Evolutionary conservation across 208 protist genomes (phyloP), one percentile per base, ranked within the genome.

Genomic region (Crithidia thermophila): DNA sequence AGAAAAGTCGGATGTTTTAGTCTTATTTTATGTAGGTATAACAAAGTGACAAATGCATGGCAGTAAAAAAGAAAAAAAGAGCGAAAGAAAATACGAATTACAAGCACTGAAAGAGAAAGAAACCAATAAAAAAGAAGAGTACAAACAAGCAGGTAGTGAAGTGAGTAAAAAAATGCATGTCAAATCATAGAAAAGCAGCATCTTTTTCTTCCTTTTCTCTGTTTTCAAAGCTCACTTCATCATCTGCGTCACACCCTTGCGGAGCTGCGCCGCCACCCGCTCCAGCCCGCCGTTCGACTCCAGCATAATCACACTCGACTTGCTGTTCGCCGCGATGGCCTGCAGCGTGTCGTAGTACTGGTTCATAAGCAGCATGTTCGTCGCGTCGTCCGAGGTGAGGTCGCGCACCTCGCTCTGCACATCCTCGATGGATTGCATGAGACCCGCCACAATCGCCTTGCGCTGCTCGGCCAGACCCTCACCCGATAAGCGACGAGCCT

Each of bases 331-430:
- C 30, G 79, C 77, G 31, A 94, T 78, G 9, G 65, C 67, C 67
- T 87, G 72, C 56, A 91, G 55, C 6, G 84, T 92, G 67, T 92
- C 85, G 68, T 87, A 92, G 85, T 94, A 94, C 75, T 92, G 81
- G 64, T 87, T 92, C 77, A 94, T 80, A 20, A 92, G 40, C 13
- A 92, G 70, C 79, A 94, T 76, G 36, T 87, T 86, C 37, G 86
- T 81, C 34, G 84, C 85, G 42, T 91, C 85, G 7, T 77, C 70
- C 16, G 69, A 51, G 31, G 52, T 80, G 3, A 92, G 47, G 20
- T 66, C 78, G 14, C 46, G 81, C 40, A 92, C 81, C 33, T 87
- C 78, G 7, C 61, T 60, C 20, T 68, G 75, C 18, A 92, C 64
- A 13, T 70, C 56, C 13, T 79, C 75, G 21, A 88, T 76, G 9